These are phyloP conservation scores for Fusarium sp. DNA, from an alignment of 2,329 filamentous ascomycete species.

Conservation along the genomic window DNA sequence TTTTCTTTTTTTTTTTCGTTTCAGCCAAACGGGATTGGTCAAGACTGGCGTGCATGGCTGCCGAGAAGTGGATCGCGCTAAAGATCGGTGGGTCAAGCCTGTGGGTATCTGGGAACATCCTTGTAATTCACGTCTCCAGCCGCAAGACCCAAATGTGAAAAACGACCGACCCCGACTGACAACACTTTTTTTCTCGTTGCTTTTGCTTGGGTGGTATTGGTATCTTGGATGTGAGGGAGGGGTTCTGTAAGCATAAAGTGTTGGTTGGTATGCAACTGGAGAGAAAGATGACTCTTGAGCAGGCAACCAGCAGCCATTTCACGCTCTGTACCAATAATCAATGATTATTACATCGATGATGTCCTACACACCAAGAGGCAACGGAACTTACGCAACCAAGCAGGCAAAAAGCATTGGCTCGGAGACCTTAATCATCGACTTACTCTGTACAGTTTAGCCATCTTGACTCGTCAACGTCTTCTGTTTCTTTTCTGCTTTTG, in stretches of 20 bases:
- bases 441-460: constrained; percentile 27
- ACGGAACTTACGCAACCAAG: constrained; percentile 23
- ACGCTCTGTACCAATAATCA: not conserved
- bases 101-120: constrained; percentile 35
- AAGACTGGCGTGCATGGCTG: constrained; percentile 50
- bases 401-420: not conserved
- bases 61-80: constrained; percentile 50
- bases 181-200: constrained; percentile 7
- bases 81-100: constrained; percentile 46
- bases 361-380: constrained; percentile 15
- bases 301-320: constrained; percentile 20
- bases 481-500: constrained; percentile 39
- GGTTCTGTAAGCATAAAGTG: constrained; percentile 1
- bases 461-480: constrained; percentile 39
- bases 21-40: constrained; percentile 50
- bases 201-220: not conserved
- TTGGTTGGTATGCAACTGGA: constrained; percentile 13
- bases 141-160: constrained; percentile 30
- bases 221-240: constrained; percentile 5
- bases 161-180: constrained; percentile 5
- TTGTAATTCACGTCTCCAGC: constrained; percentile 33
- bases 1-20: constrained; percentile 48
- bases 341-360: constrained; percentile 8
- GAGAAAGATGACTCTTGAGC: constrained; percentile 18
- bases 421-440: constrained; percentile 27